Base-by-base conservation (phyloP, 1,284 basidiomycete species). In the Vanrija pseudolonga region DNA sequence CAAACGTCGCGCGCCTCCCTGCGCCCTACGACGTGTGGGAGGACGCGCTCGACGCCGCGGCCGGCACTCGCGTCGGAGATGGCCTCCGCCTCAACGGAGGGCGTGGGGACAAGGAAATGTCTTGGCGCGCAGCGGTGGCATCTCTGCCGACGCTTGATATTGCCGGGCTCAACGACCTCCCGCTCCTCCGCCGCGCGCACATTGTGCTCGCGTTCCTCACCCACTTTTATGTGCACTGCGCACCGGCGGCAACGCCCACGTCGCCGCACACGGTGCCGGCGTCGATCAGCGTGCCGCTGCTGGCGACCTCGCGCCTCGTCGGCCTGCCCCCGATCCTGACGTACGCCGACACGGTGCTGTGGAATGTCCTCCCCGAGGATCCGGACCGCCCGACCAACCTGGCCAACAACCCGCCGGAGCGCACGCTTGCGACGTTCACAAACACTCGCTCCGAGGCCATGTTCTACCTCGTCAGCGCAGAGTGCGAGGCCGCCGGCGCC, bases 401-500 rank as follows among this genome's bases (percentile, higher is more conserved):
- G 82, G 60, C 85, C 18, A 39, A 59, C 44, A 78, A 77, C 62
- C 80, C 57, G 66, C 83, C 57, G 72, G 81, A 37, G 45, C 62
- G 48, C 22, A 88, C 76, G 81, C 86, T 78, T 79, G 79, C 49
- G 66, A 85, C 65, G 0, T 97, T 97, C 76, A 94, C 91, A 1
- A 83, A 83, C 20, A 89, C 88, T 1, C 74, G 72, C n/a, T 90
- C 91, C 57, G 94, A 98, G 72, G 83, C 85, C 50, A 88, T 90
- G 60, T 98, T 97, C 72, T 98, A 89, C 78, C 81, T 93, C 49
- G 84, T 87, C 20, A 93, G 91, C 0, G 84, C 90, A 0, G 83
- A 90, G n/a, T 91, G 95, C 70, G 95, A 97, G 76, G 81, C 95
- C 6, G 83, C 84, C n/a, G 94, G 92, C 6, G 90, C 91, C 1